Evolutionary conservation across 257 asterid genomes (phyloP).

Genomic region (Cruciata laevipes): DNA sequence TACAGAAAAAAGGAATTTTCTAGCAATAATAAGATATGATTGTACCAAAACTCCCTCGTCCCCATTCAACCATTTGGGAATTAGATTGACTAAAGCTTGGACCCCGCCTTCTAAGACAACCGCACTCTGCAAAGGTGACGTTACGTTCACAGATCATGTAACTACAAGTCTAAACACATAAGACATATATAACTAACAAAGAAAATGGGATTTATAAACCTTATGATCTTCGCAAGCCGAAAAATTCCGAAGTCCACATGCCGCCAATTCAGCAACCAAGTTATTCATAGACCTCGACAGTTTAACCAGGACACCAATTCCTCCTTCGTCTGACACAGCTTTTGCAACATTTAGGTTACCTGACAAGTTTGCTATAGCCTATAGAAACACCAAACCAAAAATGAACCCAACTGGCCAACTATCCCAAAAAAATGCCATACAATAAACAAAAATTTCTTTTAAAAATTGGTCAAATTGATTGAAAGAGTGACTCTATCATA

Average conservation of each 20-base stretch:
- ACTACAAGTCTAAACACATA: not conserved
- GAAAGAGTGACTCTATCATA: no score
- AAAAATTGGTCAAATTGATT: not conserved
- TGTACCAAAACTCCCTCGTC: slow-evolving; percentile 81
- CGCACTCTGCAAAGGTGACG: slow-evolving; percentile 43
- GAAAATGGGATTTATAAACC: slow-evolving; percentile 27
- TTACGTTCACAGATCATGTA: slow-evolving; percentile 11
- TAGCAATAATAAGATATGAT: slow-evolving; percentile 7
- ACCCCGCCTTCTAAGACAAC: slow-evolving; percentile 87
- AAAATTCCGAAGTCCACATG: slow-evolving; percentile 87
- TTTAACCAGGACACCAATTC: slow-evolving; percentile 48
- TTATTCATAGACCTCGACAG: slow-evolving; percentile 69
- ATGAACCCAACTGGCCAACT: not conserved
- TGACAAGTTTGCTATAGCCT: slow-evolving; percentile 81
- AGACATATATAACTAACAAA: not conserved
- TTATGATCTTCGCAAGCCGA: slow-evolving; percentile 79
- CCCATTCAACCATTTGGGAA: slow-evolving; percentile 64
- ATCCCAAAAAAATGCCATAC: slow-evolving; percentile 1
- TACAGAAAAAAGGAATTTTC: not conserved
- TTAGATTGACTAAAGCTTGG: slow-evolving; percentile 72
- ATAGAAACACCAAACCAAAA: slow-evolving; percentile 16
- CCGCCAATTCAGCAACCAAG: slow-evolving; percentile 81
- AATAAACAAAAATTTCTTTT: not conserved
- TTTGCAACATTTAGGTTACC: slow-evolving; percentile 75
- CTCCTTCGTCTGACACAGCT: slow-evolving; percentile 88